Evolutionary conservation across 139 green algal genomes (phyloP).

Genomic region (Chlamydomonas sphaeroides): DNA sequence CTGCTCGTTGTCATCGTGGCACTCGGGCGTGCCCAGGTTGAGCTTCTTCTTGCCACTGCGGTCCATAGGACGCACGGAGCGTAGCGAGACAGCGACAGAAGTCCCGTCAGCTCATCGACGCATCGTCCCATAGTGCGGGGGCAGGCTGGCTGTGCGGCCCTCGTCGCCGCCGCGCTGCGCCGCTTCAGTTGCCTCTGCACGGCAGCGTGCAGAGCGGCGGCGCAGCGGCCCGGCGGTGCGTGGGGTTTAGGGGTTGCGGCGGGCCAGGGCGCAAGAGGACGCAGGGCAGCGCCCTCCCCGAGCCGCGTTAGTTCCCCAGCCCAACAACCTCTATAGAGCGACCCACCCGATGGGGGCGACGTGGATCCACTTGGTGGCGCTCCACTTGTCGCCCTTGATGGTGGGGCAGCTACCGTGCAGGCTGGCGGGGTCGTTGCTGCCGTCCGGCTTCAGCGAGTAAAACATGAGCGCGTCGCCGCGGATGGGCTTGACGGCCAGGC

Average conservation of each 20-base stretch:
- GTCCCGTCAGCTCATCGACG: too few species aligned
- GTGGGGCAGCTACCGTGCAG: slow-evolving; percentile 73
- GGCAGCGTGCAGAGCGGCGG: too few species aligned
- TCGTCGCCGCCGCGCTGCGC: too few species aligned
- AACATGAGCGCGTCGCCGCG: slow-evolving; percentile 73
- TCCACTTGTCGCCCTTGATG: slow-evolving; percentile 70
- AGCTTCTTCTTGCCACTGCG: slow-evolving; percentile 8
- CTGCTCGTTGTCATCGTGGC: slow-evolving; percentile 57
- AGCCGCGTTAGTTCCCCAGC: too few species aligned
- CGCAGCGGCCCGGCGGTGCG: too few species aligned
- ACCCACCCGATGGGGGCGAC: slow-evolving; percentile 58
- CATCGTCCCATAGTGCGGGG: too few species aligned
- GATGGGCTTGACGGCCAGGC: slow-evolving; percentile 65
- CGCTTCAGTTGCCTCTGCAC: too few species aligned
- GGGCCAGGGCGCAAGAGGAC: too few species aligned
- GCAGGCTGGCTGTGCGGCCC: too few species aligned
- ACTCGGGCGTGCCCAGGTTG: slow-evolving; percentile 36
- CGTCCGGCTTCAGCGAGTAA: slow-evolving; percentile 66
- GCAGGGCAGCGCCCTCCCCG: too few species aligned
- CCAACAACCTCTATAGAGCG: too few species aligned
- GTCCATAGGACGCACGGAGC: background rate
- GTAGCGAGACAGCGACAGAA: background rate
- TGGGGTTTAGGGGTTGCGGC: too few species aligned
- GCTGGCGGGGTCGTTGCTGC: slow-evolving; percentile 48
- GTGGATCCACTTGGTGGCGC: slow-evolving; percentile 91